phyloP scores from a whole-genome alignment of 257 asterid genomes.

The Perilla frutescens region DNA sequence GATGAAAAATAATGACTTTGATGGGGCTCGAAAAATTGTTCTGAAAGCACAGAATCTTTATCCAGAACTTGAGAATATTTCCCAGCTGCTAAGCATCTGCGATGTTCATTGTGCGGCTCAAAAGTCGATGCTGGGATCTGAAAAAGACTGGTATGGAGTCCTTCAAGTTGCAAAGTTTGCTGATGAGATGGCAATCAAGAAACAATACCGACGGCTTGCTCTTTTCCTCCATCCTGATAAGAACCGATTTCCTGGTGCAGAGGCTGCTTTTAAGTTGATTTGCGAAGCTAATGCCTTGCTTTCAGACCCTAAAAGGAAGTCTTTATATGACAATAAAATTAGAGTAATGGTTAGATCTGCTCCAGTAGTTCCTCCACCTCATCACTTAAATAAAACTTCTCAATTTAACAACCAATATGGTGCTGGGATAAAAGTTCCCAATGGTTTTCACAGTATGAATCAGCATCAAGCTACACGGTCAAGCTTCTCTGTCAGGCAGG shows the following conservation, averaged over 20 bases:
- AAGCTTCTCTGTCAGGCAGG: conserved; percentile 40
- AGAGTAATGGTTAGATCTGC: conserved; percentile 45
- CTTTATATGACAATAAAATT: conserved; percentile 55
- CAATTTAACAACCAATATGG: conserved; percentile 45
- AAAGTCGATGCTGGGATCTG: conserved; percentile 52
- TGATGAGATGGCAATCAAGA: conserved; percentile 66
- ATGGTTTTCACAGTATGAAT: conserved; percentile 49
- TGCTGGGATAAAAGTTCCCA: conserved; percentile 39
- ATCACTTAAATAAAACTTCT: conserved; percentile 42
- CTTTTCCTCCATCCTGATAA: conserved; percentile 89
- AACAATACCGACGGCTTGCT: conserved; percentile 81
- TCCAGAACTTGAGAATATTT: conserved; percentile 77
- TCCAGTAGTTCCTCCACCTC: conserved; percentile 50
- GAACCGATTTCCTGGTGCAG: conserved; percentile 87
- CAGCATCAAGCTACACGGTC: conserved; percentile 46
- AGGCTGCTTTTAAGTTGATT: conserved; percentile 85
- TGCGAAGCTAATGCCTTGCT: conserved; percentile 79
- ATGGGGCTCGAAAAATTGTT: conserved; percentile 66
- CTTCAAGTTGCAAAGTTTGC: conserved; percentile 67
- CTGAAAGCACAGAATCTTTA: conserved; percentile 68
- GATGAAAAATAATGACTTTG: conserved; percentile 67
- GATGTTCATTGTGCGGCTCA: conserved; percentile 77
- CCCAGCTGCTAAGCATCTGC: conserved; percentile 72
- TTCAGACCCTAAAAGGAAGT: conserved; percentile 63
- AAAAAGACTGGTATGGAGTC: conserved; percentile 79